phyloP scores from a whole-genome alignment of 495 filamentous ascomycete genomes.

The Cladorrhinum samala region DNA sequence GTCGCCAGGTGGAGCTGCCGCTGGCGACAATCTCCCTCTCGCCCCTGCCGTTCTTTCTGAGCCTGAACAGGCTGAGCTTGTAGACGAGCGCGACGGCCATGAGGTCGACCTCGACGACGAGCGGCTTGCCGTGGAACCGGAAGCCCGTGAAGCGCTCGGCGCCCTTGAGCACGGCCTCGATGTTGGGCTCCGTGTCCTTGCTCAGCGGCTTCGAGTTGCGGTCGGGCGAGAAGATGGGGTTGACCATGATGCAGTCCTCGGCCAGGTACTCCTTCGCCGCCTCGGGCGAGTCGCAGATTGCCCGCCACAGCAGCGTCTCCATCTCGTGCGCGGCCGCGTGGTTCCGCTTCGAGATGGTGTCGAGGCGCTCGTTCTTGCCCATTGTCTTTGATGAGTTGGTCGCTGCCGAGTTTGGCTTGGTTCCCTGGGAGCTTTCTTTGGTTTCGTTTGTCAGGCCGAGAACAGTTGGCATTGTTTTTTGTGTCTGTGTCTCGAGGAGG shows the following conservation, averaged over 20 bases:
- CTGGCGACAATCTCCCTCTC: slow-evolving; percentile 24
- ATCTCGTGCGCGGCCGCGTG: slow-evolving; percentile 28
- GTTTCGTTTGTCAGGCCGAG: slow-evolving; percentile 25
- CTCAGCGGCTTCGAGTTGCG: slow-evolving; percentile 15
- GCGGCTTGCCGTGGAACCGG: slow-evolving; percentile 22
- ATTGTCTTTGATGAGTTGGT: slow-evolving; percentile 13
- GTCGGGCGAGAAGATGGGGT: slow-evolving; percentile 21
- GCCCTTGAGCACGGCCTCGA: slow-evolving; percentile 19
- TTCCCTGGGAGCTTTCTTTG: slow-evolving; percentile 3
- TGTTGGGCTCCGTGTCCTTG: slow-evolving; percentile 20
- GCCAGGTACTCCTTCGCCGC: slow-evolving; percentile 28
- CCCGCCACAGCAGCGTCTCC: slow-evolving; percentile 32
- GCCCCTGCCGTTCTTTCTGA: slow-evolving; percentile 12
- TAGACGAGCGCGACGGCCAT: slow-evolving; percentile 31
- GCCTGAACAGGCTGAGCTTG: slow-evolving; percentile 23
- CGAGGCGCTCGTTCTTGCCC: slow-evolving; percentile 21
- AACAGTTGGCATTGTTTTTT: slow-evolving; percentile 19
- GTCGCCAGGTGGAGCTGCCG: slow-evolving; percentile 23
- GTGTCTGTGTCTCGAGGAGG: no score
- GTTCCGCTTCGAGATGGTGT: slow-evolving; percentile 37
- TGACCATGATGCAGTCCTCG: slow-evolving; percentile 34
- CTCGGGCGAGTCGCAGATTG: slow-evolving; percentile 29
- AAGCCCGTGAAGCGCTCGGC: slow-evolving; percentile 21
- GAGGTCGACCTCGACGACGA: slow-evolving; percentile 31
- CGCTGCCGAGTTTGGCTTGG: slow-evolving; percentile 5